Evolutionary conservation across 2,329 filamentous ascomycete genomes (phyloP).

Genomic region (Paradendryphiella salina): DNA sequence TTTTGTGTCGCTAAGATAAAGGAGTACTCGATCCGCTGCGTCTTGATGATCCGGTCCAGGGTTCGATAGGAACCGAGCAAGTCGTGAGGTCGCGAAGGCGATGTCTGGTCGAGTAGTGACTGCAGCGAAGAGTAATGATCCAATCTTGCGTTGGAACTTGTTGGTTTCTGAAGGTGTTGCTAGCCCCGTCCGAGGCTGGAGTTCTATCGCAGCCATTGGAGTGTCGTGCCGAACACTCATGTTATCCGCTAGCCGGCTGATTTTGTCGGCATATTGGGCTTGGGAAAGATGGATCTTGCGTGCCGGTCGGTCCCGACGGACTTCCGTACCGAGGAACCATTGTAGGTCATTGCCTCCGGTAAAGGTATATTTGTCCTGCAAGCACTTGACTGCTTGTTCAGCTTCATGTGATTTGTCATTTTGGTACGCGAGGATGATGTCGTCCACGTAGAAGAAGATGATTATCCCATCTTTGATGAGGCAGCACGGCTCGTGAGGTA

Average conservation of each 20-base stretch:
- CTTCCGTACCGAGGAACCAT: slow-evolving; percentile 12
- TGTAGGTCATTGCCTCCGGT: slow-evolving; percentile 7
- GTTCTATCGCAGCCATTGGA: background rate
- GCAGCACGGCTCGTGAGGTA: slow-evolving; percentile 11
- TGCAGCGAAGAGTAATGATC: slow-evolving; percentile 3
- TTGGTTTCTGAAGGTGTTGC: slow-evolving; percentile 1
- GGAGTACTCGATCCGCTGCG: slow-evolving; percentile 5
- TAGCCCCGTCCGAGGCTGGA: background rate
- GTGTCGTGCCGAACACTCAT: background rate
- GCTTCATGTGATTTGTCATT: background rate
- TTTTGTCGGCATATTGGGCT: background rate
- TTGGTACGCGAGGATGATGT: slow-evolving; percentile 11
- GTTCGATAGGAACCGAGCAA: slow-evolving; percentile 1
- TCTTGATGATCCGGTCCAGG: background rate
- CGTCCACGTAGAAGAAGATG: background rate
- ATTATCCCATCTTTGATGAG: slow-evolving; percentile 9
- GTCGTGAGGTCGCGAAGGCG: slow-evolving; percentile 9
- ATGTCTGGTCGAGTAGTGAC: slow-evolving; percentile 11
- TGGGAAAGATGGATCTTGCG: background rate
- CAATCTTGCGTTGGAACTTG: slow-evolving; percentile 3
- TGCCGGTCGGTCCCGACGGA: background rate
- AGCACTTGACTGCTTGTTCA: background rate
- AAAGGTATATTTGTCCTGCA: slow-evolving; percentile 1
- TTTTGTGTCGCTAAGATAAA: slow-evolving; percentile 5
- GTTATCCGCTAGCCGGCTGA: background rate